Percentiles rank a stretch among this genome's conserved stretches.
Evolutionary conservation across 2,329 filamentous ascomycete genomes (phyloP).

Genomic region (Chaetomiaceae sp.): DNA sequence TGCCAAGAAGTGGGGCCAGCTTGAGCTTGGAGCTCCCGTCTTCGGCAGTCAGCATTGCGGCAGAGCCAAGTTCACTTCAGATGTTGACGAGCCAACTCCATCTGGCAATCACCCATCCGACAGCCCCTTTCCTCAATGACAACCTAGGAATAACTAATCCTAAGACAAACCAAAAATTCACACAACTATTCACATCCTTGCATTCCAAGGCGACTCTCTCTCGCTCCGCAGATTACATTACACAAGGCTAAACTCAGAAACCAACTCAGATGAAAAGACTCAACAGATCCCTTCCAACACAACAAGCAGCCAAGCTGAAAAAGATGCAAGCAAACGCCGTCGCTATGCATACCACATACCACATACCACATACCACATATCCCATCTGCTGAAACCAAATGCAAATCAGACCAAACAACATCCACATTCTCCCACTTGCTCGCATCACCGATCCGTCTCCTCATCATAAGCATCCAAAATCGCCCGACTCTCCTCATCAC

Average conservation of each 20-base stretch:
- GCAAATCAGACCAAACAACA: background rate
- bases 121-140: too few species aligned
- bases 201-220: too few species aligned
- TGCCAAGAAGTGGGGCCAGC: too few species aligned
- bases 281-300: background rate
- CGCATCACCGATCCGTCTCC: slow-evolving; percentile 19
- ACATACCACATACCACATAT: too few species aligned
- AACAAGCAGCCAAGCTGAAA: background rate
- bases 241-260: background rate
- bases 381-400: background rate
- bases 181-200: background rate
- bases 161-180: too few species aligned
- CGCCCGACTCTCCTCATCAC: slow-evolving; percentile 32
- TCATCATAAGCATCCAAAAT: slow-evolving; percentile 37
- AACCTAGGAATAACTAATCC: too few species aligned
- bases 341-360: background rate
- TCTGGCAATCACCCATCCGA: too few species aligned
- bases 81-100: too few species aligned
- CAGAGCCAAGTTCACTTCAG: too few species aligned
- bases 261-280: background rate
- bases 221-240: background rate
- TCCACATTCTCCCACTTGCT: background rate
- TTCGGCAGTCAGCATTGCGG: too few species aligned
- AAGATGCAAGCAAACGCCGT: background rate
- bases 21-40: too few species aligned